Evolutionary conservation across 106 monocot species (phyloP), one percentile per base, ranked within the genome.

Genomic region (Allium cepa): DNA sequence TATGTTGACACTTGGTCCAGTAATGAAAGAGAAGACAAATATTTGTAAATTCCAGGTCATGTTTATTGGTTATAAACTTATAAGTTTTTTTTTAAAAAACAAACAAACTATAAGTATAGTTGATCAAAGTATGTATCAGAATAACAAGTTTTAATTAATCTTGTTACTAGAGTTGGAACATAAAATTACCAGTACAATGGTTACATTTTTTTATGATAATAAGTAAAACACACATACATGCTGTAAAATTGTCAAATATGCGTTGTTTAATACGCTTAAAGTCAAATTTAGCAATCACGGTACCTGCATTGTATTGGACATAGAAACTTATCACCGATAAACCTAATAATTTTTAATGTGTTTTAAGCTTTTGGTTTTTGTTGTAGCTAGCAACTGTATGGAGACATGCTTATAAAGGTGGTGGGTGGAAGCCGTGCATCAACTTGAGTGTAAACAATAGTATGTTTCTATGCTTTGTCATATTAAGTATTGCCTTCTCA

Each of bases 331-430:
- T 67, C 67, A 28, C 9, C 49, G 50, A 9, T 67, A 12, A 51
- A n/a, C 1, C 27, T 52, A 28, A 27, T n/a, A 61, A 8, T 45
- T 49, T 64, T 8, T 63, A 14, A 65, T 46, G 14, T 53, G 59
- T 72, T 68, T 78, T 6, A 52, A 69, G 63, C 50, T 77, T 67
- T 56, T 81, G 14, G 5, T 73, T 68, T 72, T 81, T 82, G 71
- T 76, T 87, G 75, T 77, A 94, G 94, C 60, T 94, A 79, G 77
- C 80, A 77, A 79, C 72, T 81, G 75, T 90, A 72, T 94, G 90
- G 94, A 85, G 69, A 77, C 90, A 88, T 75, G 66, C 90, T 81
- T 76, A 75, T 69, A 94, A 78, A 83, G 79, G 81, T 64, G 90
- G 80, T 75, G 78, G 70, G 13, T 94, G 94, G 94, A 82, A 57